phyloP scores from a whole-genome alignment of 2,329 filamentous ascomycete species.

The Aspergillus sp. region DNA sequence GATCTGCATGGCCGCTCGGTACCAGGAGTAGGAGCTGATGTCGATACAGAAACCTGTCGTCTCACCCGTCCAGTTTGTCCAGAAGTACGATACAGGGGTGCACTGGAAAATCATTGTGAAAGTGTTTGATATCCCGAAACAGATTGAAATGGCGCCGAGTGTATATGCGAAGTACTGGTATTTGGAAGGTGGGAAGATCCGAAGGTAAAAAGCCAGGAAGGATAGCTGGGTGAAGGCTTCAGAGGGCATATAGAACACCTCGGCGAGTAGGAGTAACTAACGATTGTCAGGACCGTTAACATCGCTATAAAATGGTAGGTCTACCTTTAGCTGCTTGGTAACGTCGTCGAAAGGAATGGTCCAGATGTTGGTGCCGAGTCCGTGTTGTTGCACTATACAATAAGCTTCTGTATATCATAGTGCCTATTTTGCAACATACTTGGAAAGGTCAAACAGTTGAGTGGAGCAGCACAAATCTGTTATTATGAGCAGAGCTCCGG shows the following conservation, averaged over 20 bases:
- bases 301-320: not conserved
- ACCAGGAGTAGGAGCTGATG: constrained; percentile 50
- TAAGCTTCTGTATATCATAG: not conserved
- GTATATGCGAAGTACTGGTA: constrained; percentile 38
- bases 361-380: constrained; percentile 15
- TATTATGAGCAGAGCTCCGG: not conserved
- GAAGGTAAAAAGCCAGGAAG: constrained; percentile 55
- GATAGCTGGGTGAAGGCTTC: constrained; percentile 51
- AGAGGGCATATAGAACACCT: constrained; percentile 48
- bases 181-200: constrained; percentile 49
- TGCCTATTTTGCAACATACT: not conserved
- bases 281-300: too few species aligned
- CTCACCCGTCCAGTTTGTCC: constrained; percentile 52
- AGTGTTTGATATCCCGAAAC: constrained; percentile 39
- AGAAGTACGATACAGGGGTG: constrained; percentile 46
- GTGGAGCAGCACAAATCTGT: constrained; percentile 5
- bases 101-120: constrained; percentile 26
- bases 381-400: constrained; percentile 8
- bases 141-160: constrained; percentile 50
- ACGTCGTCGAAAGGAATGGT: constrained; percentile 12
- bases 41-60: constrained; percentile 50
- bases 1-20: constrained; percentile 54
- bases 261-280: constrained; percentile 18
- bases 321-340: constrained; percentile 10
- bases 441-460: constrained; percentile 7